Conservation (phyloP, 306 rosid species). For the Dalbergia oliveri region DNA sequence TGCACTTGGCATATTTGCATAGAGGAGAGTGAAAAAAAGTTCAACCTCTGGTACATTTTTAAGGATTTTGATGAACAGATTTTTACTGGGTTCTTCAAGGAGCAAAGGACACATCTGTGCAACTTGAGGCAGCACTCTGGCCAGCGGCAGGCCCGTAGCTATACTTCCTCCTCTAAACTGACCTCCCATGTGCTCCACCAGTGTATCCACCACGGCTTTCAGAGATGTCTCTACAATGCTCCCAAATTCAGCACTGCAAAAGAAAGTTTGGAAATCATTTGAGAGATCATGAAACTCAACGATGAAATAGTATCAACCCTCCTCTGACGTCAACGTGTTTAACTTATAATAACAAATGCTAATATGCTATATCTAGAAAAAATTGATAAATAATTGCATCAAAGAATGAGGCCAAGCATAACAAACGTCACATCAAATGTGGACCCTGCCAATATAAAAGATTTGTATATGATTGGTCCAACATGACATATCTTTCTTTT, state of each 20-base stretch:
- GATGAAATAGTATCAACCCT: slow-evolving; percentile 6
- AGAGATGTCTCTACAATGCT: slow-evolving; percentile 69
- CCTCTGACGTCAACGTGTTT: background rate
- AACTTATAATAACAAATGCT: background rate
- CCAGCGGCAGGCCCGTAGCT: slow-evolving; percentile 69
- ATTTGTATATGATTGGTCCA: background rate
- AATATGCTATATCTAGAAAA: background rate
- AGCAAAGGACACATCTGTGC: slow-evolving; percentile 77
- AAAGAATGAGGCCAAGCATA: slow-evolving; percentile 8
- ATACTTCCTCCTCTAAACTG: slow-evolving; percentile 66
- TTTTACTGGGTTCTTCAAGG: slow-evolving; percentile 78
- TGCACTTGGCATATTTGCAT: slow-evolving; percentile 69
- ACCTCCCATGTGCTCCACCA: slow-evolving; percentile 65
- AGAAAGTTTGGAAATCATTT: slow-evolving; percentile 9
- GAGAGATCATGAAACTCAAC: slow-evolving; percentile 21
- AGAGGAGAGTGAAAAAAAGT: slow-evolving; percentile 84
- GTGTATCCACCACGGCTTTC: slow-evolving; percentile 63
- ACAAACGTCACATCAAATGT: slow-evolving; percentile 2
- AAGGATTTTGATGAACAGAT: slow-evolving; percentile 71
- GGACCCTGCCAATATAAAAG: background rate
- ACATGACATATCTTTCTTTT: slow-evolving; percentile 6
- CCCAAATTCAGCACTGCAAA: slow-evolving; percentile 78
- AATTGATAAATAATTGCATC: background rate
- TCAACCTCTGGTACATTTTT: slow-evolving; percentile 74
- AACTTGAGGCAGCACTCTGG: slow-evolving; percentile 78